phyloP scores from a whole-genome alignment of 371 early-diverging fungal genomes.

The Mortierella sp. region DNA sequence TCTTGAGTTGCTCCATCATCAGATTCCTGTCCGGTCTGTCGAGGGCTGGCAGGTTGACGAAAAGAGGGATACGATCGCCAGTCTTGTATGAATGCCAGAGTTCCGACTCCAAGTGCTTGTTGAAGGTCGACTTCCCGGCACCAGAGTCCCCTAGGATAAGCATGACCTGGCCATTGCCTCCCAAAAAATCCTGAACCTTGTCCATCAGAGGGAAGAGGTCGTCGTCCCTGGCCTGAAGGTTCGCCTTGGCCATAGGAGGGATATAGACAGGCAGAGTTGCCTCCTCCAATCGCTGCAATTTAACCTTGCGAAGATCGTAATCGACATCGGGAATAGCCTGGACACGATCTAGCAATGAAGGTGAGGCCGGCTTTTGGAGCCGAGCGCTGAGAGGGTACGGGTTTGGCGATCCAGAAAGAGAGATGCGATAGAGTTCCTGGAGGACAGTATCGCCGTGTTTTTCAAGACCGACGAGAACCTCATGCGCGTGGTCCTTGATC shows the following conservation, averaged over 20 bases:
- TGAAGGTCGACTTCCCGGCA: constrained; percentile 20
- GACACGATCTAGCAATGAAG: no score
- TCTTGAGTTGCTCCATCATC: neutral
- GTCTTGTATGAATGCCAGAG: constrained; percentile 5
- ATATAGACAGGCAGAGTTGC: neutral
- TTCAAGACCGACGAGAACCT: no score
- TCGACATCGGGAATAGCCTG: constrained; percentile 7
- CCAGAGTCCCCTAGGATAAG: constrained; percentile 16
- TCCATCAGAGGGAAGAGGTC: neutral
- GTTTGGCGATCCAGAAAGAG: no score
- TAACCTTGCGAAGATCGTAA: neutral
- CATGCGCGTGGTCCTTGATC: no score
- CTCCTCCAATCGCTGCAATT: neutral
- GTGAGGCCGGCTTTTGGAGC: no score
- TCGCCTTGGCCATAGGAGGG: neutral
- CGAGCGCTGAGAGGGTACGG: no score
- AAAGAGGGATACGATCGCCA: constrained; percentile 3
- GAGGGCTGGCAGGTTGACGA: neutral
- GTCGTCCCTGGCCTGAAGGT: neutral
- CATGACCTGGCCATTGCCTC: neutral
- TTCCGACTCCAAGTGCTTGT: neutral
- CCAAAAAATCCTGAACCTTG: neutral
- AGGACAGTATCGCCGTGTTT: no score
- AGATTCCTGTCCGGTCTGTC: neutral
- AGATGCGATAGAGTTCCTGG: no score